A percentile compares a stretch with the other conserved stretches of the same genome.
These are phyloP conservation scores for Pseudoscleropodium purum DNA, from an alignment of 225 moss, liverwort and hornwort genomes.

Conservation along the genomic window DNA sequence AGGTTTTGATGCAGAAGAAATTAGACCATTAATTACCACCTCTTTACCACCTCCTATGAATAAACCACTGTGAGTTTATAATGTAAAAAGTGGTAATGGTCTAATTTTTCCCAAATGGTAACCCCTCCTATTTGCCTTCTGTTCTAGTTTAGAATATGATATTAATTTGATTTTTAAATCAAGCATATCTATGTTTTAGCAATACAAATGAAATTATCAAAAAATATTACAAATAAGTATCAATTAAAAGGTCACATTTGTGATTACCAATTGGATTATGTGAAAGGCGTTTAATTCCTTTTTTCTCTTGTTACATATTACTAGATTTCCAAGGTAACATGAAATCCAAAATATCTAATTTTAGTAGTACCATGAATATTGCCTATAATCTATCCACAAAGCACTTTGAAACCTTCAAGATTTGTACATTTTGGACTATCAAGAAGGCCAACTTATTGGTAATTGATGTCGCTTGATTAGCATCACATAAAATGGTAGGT, in stretches of 20 bases:
- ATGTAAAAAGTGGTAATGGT: too few species aligned
- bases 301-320: background rate
- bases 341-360: too few species aligned
- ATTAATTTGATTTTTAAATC: background rate
- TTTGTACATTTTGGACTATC: background rate
- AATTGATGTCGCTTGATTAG: background rate
- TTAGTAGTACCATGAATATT: background rate
- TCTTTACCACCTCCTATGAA: too few species aligned
- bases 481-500: background rate
- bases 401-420: background rate
- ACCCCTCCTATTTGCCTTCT: too few species aligned
- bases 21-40: too few species aligned
- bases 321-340: accelerated
- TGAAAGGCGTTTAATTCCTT: background rate
- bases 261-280: too few species aligned
- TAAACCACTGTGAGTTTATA: too few species aligned
- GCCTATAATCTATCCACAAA: background rate
- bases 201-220: background rate
- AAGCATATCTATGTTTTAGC: too few species aligned
- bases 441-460: background rate
- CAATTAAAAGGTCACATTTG: background rate
- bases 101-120: too few species aligned
- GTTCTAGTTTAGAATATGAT: too few species aligned
- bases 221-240: too few species aligned
- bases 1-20: too few species aligned